Evolutionary conservation across 257 asterid genomes (phyloP).

Genomic region (Solanum chilense): DNA sequence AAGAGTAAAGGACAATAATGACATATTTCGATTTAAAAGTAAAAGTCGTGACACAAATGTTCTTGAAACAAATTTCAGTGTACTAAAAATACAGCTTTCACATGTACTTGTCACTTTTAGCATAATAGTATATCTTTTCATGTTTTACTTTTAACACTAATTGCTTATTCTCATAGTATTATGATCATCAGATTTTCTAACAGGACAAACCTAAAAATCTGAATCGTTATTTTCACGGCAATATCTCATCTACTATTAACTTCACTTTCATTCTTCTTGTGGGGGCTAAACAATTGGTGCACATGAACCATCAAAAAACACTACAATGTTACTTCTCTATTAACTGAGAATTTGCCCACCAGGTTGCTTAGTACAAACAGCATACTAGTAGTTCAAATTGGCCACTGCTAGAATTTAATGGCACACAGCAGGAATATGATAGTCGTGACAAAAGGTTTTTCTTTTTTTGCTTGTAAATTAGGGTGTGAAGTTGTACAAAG

Average conservation of each 20-base stretch:
- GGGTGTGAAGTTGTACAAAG: not conserved
- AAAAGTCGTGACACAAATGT: not conserved
- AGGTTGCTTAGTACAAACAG: not conserved
- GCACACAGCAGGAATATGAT: not conserved
- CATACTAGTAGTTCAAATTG: not conserved
- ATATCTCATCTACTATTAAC: not conserved
- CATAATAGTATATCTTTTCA: not conserved
- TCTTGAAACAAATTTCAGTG: not conserved
- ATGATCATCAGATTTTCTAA: not conserved
- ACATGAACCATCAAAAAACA: not conserved
- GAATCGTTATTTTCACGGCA: not conserved
- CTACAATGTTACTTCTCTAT: not conserved
- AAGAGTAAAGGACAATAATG: not conserved
- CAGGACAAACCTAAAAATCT: not conserved
- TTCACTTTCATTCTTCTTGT: not conserved
- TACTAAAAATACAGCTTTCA: not conserved
- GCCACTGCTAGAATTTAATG: not conserved
- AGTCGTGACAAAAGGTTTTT: not conserved
- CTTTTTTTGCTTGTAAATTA: not conserved
- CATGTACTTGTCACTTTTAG: not conserved
- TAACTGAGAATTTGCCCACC: not conserved
- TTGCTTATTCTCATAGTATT: not conserved
- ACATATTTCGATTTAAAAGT: not conserved
- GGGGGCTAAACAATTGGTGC: not conserved
- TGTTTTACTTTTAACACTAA: not conserved